phyloP scores from a whole-genome alignment of 2,329 filamentous ascomycete species.

The Neopestalotiopsis sp. region DNA sequence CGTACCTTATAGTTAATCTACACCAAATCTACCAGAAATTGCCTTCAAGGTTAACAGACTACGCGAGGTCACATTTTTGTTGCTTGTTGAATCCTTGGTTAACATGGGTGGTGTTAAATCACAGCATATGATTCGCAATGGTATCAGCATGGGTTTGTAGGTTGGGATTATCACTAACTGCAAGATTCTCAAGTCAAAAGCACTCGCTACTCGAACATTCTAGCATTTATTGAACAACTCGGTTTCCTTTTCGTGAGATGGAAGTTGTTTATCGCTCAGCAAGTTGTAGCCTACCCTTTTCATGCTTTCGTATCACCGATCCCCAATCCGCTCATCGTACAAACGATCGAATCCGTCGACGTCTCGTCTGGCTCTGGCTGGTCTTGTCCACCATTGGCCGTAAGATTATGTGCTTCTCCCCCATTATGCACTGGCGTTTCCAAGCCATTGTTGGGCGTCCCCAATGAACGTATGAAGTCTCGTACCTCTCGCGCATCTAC shows the following conservation, averaged over 20 bases:
- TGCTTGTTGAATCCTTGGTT: neutral
- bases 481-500: conserved; percentile 28
- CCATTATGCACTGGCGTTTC: neutral
- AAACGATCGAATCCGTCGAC: too few species aligned
- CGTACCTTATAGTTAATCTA: too few species aligned
- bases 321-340: too few species aligned
- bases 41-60: neutral
- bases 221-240: neutral
- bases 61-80: neutral
- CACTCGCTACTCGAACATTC: neutral
- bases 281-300: neutral
- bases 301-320: neutral
- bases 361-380: too few species aligned
- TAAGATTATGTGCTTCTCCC: accelerated
- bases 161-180: neutral
- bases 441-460: neutral
- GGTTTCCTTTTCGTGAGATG: neutral
- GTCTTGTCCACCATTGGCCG: too few species aligned
- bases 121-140: neutral
- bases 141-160: neutral
- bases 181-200: neutral
- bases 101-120: neutral
- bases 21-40: neutral
- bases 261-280: neutral
- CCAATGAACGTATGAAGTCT: conserved; percentile 19